Percentiles rank a stretch among this genome's conserved stretches.
Evolutionary conservation across 257 asterid genomes (phyloP).

Genomic region (Solanum lycopersicoides): DNA sequence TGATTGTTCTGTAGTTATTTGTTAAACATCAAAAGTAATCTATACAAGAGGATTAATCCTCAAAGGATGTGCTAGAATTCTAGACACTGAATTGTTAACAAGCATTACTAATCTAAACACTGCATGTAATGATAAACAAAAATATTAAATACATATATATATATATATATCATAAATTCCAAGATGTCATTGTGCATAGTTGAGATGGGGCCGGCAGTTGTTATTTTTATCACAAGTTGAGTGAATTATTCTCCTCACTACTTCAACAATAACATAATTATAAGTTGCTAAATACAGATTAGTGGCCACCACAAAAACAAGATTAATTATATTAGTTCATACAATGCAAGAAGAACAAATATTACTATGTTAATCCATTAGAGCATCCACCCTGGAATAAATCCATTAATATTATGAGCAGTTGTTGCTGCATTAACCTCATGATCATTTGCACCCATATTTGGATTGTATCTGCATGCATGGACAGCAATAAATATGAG

Average conservation of each 20-base stretch:
- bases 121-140: too few species aligned
- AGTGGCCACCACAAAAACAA: not conserved
- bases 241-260: not conserved
- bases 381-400: conserved; percentile 14
- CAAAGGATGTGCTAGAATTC: not conserved
- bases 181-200: not conserved
- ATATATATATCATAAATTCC: not conserved
- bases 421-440: not conserved
- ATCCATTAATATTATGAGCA: conserved; percentile 10
- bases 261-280: not conserved
- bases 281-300: not conserved
- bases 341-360: not conserved
- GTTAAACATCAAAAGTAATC: not conserved
- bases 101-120: not conserved
- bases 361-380: not conserved
- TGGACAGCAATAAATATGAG: not conserved
- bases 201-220: not conserved
- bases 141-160: too few species aligned
- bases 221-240: not conserved
- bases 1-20: not conserved
- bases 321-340: not conserved
- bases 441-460: not conserved
- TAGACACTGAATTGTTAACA: not conserved
- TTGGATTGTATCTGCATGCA: conserved; percentile 5
- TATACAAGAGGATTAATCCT: not conserved